Conservation (phyloP, 257 asterid species). For the Ilex aquifolium region DNA sequence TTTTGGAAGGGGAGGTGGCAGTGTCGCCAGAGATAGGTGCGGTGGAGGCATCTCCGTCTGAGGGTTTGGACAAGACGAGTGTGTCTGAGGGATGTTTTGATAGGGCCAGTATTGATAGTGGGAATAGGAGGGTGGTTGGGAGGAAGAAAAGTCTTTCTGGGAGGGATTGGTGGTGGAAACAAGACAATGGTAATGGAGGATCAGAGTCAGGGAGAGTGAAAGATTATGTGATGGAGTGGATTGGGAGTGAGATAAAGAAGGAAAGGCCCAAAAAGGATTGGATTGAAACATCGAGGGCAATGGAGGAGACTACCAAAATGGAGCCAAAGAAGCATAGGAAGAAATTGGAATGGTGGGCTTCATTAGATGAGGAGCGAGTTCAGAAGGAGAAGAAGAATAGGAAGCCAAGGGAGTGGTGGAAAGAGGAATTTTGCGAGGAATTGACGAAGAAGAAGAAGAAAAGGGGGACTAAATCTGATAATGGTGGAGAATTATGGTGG, state of each 20-base stretch:
- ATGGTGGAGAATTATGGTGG: conserved; percentile 69
- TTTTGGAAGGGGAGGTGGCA: conserved; percentile 35
- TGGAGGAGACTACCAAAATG: conserved; percentile 17
- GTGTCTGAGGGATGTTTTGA: conserved; percentile 55
- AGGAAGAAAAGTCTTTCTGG: conserved; percentile 52
- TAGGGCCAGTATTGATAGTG: conserved; percentile 65
- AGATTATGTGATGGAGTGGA: conserved; percentile 96
- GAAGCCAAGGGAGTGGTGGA: conserved; percentile 93
- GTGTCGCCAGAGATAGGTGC: conserved; percentile 17
- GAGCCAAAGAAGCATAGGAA: conserved; percentile 55
- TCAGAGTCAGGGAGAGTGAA: conserved; percentile 77
- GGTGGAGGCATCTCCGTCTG: conserved; percentile 35
- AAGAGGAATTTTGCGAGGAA: conserved; percentile 89
- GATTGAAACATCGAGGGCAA: conserved; percentile 41
- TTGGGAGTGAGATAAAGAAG: conserved; percentile 78
- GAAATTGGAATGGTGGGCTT: conserved; percentile 78
- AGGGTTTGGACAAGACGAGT: conserved; percentile 52
- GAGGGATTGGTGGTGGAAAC: conserved; percentile 97
- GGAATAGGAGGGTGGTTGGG: conserved; percentile 34
- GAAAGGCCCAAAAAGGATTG: conserved; percentile 80
- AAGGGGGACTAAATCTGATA: conserved; percentile 23
- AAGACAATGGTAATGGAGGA: conserved; percentile 53
- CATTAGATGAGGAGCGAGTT: conserved; percentile 42
- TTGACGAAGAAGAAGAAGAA: conserved; percentile 69
- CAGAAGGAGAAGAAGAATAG: conserved; percentile 47